A percentile compares a stretch with the other conserved stretches of the same genome.
phyloP scores from a whole-genome alignment of 1,284 basidiomycete genomes.

The Moesziomyces aphidis region DNA sequence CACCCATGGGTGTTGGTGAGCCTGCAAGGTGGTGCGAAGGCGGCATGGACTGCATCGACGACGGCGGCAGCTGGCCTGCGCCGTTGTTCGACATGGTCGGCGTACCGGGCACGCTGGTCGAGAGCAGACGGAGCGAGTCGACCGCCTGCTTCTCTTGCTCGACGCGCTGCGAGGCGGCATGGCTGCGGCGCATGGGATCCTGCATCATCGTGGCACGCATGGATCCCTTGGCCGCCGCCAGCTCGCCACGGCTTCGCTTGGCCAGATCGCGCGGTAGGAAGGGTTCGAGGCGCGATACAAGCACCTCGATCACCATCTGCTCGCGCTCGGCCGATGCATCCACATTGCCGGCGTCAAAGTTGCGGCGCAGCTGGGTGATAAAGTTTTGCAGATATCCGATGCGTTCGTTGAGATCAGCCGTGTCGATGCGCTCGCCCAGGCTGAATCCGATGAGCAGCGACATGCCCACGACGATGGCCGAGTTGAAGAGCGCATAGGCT shows the following conservation, averaged over 20 bases:
- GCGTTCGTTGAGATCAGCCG: constrained; percentile 35
- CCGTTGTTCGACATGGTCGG: constrained; percentile 32
- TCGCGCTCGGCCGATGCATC: constrained; percentile 48
- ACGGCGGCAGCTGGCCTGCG: background rate
- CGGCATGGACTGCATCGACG: constrained; percentile 15
- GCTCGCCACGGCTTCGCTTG: constrained; percentile 28
- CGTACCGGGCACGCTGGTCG: constrained; percentile 34
- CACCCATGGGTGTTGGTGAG: constrained; percentile 15
- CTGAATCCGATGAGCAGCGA: constrained; percentile 44
- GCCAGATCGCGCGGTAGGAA: constrained; percentile 36
- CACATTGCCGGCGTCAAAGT: constrained; percentile 49
- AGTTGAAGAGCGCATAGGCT: constrained; percentile 50
- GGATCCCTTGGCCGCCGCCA: constrained; percentile 42
- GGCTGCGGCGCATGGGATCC: constrained; percentile 25
- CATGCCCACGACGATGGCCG: constrained; percentile 49
- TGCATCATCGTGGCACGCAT: constrained; percentile 45
- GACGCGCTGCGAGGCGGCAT: constrained; percentile 19
- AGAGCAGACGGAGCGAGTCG: constrained; percentile 40
- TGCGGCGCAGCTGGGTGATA: constrained; percentile 37
- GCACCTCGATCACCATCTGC: constrained; percentile 49
- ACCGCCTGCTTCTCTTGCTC: constrained; percentile 44
- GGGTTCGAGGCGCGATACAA: constrained; percentile 42
- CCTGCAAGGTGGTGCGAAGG: constrained; percentile 21
- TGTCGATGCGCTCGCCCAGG: constrained; percentile 38
- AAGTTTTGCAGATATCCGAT: constrained; percentile 48